Evolutionary conservation across 106 monocot genomes (phyloP).

Genomic region (Acorus calamus): DNA sequence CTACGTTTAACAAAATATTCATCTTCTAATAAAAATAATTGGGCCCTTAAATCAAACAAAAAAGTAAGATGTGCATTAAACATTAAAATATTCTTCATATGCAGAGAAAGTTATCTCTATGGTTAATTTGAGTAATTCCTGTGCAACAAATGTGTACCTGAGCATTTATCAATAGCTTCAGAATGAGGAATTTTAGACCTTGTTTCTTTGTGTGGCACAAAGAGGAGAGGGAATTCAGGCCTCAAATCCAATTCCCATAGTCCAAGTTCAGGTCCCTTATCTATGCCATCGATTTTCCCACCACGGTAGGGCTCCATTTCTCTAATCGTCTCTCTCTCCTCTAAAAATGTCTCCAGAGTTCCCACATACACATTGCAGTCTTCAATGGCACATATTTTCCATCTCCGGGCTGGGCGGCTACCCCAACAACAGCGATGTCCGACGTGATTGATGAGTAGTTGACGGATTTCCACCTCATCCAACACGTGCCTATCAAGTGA

Average conservation of each 20-base stretch:
- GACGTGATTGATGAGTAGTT: slow-evolving; percentile 77
- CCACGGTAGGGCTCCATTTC: slow-evolving; percentile 57
- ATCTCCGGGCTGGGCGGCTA: slow-evolving; percentile 70
- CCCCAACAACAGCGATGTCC: slow-evolving; percentile 95
- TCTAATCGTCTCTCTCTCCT: slow-evolving; percentile 57
- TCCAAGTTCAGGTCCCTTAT: slow-evolving; percentile 45
- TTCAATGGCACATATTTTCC: slow-evolving; percentile 75
- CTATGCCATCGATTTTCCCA: slow-evolving; percentile 57
- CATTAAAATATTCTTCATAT: too few relatives aligned
- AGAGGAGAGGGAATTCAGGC: slow-evolving; percentile 72
- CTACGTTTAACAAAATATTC: too few relatives aligned
- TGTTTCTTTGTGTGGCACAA: slow-evolving; percentile 61
- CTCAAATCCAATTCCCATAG: slow-evolving; percentile 87
- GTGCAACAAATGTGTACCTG: slow-evolving; percentile 31
- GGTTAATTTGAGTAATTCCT: neutral
- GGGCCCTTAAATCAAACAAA: too few relatives aligned
- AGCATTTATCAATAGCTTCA: slow-evolving; percentile 75
- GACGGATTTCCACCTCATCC: slow-evolving; percentile 91
- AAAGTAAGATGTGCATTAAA: too few relatives aligned
- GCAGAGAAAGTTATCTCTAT: too few relatives aligned
- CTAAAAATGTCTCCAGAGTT: slow-evolving; percentile 84
- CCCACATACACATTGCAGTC: slow-evolving; percentile 98
- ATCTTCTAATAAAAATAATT: too few relatives aligned
- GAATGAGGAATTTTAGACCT: slow-evolving; percentile 70
- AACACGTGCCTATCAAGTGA: slow-evolving; percentile 35